Percentiles rank a stretch among this genome's conserved stretches.
These are phyloP conservation scores for Ceratonia siliqua DNA, from an alignment of 306 rosid species.

Conservation along the genomic window DNA sequence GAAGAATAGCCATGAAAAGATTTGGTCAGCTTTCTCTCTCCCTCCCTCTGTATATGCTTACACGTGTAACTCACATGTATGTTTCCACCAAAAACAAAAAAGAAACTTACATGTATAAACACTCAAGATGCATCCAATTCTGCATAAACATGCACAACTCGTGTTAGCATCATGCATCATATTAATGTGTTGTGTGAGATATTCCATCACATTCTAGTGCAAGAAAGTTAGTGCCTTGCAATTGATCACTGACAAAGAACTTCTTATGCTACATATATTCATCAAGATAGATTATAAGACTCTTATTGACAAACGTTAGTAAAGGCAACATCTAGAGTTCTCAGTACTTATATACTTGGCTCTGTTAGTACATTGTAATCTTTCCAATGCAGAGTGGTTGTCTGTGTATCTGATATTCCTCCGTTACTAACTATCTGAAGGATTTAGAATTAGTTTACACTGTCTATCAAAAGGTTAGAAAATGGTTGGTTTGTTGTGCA, in stretches of 20 bases:
- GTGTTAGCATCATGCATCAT: constrained; percentile 13
- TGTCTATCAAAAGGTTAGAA: background rate
- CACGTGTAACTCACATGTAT: background rate
- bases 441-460: background rate
- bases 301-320: background rate
- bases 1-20: constrained; percentile 88
- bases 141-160: background rate
- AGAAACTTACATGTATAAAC: background rate
- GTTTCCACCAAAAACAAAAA: background rate
- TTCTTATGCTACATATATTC: constrained; percentile 1
- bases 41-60: background rate
- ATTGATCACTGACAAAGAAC: background rate
- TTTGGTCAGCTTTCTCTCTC: constrained; percentile 63
- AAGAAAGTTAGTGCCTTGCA: constrained; percentile 2
- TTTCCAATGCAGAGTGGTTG: background rate
- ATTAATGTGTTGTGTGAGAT: background rate
- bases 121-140: constrained; percentile 5
- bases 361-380: background rate
- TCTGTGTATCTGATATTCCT: constrained; percentile 1
- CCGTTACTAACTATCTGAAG: constrained; percentile 11
- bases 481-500: background rate
- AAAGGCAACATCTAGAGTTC: constrained; percentile 17
- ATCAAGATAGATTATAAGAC: constrained; percentile 21
- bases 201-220: constrained; percentile 15
- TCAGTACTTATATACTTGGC: background rate